A percentile compares a stretch with the other conserved stretches of the same genome.
These are phyloP conservation scores for Fusarium xyrophilum DNA, from an alignment of 2,329 filamentous ascomycete genomes.

Conservation along the genomic window DNA sequence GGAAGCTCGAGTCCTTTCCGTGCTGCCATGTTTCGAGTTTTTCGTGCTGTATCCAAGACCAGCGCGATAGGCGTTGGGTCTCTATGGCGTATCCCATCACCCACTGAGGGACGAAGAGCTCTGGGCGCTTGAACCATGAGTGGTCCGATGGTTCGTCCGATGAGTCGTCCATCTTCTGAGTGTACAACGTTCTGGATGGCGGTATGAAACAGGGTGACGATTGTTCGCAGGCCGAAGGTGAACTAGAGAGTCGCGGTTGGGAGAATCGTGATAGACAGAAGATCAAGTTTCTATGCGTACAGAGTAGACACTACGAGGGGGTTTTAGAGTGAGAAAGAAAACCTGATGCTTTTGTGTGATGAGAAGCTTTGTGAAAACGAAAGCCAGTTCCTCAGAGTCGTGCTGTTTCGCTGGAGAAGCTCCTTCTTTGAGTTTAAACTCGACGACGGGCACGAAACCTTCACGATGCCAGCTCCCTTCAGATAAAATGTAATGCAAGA, in stretches of 20 bases:
- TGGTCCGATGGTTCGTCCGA: neutral
- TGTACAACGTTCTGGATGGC: neutral
- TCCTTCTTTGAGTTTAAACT: neutral
- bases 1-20: neutral
- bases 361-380: neutral
- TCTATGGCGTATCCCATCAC: neutral
- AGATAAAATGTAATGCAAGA: accelerated
- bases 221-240: neutral
- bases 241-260: neutral
- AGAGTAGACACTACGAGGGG: neutral
- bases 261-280: neutral
- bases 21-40: neutral
- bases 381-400: neutral
- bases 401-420: neutral
- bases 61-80: neutral
- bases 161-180: too few species aligned
- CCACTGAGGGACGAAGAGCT: neutral
- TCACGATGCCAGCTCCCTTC: neutral
- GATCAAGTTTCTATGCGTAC: neutral
- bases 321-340: neutral
- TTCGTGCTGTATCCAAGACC: neutral
- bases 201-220: neutral
- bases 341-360: neutral
- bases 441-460: neutral
- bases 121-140: neutral